Percentiles rank a stretch among this genome's conserved stretches.
Evolutionary conservation across 805 yeast genomes (phyloP).

Genomic region (Zygosaccharomyces gambellarensis): DNA sequence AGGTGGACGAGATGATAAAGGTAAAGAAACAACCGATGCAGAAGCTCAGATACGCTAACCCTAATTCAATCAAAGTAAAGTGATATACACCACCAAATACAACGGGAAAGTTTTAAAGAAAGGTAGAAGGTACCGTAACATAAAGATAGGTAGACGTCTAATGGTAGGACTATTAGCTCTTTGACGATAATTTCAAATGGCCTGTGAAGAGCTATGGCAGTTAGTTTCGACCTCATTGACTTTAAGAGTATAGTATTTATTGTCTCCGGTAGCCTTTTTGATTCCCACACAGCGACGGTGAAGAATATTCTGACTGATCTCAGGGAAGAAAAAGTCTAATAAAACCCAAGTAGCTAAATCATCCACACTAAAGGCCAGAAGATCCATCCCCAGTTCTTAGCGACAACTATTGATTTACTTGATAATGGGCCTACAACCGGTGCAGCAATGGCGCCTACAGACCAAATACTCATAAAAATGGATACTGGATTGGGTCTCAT

Average conservation of each 20-base stretch:
- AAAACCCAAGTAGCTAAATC: conserved; percentile 36
- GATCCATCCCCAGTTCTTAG: conserved; percentile 49
- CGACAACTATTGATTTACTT: conserved; percentile 47
- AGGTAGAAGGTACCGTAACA: conserved; percentile 50
- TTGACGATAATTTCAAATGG: conserved; percentile 45
- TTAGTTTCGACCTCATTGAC: conserved; percentile 34
- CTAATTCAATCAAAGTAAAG: conserved; percentile 46
- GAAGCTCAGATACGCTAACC: conserved; percentile 45
- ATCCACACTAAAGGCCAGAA: conserved; percentile 48
- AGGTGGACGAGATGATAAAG: conserved; percentile 27
- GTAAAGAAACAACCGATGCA: conserved; percentile 44
- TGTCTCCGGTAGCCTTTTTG: conserved; percentile 35
- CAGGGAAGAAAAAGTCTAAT: conserved; percentile 43
- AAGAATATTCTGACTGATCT: conserved; percentile 41
- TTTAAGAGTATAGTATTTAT: conserved; percentile 35
- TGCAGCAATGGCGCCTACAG: conserved; percentile 50
- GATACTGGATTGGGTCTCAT: conserved; percentile 41
- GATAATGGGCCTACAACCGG: conserved; percentile 55
- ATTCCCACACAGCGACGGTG: conserved; percentile 46
- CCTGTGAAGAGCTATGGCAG: conserved; percentile 39
- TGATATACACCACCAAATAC: conserved; percentile 43
- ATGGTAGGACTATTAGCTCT: conserved; percentile 53
- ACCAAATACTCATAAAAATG: conserved; percentile 47
- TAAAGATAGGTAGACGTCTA: conserved; percentile 48
- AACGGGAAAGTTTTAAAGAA: conserved; percentile 60